These are phyloP conservation scores for Heterobasidion irregulare DNA, from an alignment of 1,284 basidiomycete species.

Conservation along the genomic window DNA sequence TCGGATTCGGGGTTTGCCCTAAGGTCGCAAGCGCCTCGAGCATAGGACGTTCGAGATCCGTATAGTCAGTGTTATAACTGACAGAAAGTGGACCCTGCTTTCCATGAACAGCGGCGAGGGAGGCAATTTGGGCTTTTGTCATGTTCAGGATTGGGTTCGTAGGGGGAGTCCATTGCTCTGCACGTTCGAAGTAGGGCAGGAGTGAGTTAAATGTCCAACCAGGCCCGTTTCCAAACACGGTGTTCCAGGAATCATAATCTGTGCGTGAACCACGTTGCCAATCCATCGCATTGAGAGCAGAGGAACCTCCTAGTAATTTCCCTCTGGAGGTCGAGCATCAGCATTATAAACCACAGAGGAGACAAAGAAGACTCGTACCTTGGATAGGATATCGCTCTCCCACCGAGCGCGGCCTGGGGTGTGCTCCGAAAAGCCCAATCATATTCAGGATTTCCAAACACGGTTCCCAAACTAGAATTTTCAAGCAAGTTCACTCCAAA, in stretches of 20 bases:
- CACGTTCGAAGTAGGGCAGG: slow-evolving; percentile 7
- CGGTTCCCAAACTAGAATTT: slow-evolving; percentile 8
- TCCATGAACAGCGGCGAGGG: slow-evolving; percentile 1
- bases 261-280: slow-evolving; percentile 9
- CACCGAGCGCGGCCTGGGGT: slow-evolving; percentile 7
- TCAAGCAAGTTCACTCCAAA: slow-evolving; percentile 9
- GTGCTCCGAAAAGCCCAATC: slow-evolving; percentile 5
- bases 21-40: slow-evolving; percentile 5
- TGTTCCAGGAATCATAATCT: slow-evolving; percentile 9
- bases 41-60: slow-evolving; percentile 8
- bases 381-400: slow-evolving; percentile 6
- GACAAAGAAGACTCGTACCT: not conserved
- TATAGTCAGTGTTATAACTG: slow-evolving; percentile 9
- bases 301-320: slow-evolving; percentile 8
- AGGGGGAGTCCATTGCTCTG: slow-evolving; percentile 7
- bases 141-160: not conserved
- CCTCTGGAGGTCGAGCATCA: not conserved
- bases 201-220: slow-evolving; percentile 10
- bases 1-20: slow-evolving; percentile 5
- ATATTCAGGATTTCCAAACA: slow-evolving; percentile 9
- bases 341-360: not conserved
- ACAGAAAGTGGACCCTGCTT: slow-evolving; percentile 5
- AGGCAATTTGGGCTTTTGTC: not conserved
- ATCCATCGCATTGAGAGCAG: slow-evolving; percentile 9
- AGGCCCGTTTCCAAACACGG: slow-evolving; percentile 6